Percentiles rank a stretch among this genome's conserved stretches.
These are phyloP conservation scores for Lavandula angustifolia DNA, from an alignment of 257 asterid genomes.

Conservation along the genomic window DNA sequence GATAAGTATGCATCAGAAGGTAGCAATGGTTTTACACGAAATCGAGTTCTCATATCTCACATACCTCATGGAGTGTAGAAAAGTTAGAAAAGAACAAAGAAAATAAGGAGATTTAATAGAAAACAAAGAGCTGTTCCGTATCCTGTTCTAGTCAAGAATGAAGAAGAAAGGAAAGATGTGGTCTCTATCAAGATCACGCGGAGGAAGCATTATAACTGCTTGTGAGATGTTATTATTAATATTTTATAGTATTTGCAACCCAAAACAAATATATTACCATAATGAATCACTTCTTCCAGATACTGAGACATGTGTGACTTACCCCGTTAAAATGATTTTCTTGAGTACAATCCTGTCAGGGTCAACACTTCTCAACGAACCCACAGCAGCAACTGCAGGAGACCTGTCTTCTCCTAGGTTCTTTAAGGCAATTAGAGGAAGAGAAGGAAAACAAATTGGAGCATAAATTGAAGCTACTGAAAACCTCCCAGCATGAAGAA, in stretches of 20 bases:
- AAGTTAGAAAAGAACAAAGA: neutral
- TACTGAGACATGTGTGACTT: conserved; percentile 33
- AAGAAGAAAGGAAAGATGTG: no score
- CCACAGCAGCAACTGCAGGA: conserved; percentile 80
- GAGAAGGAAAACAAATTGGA: conserved; percentile 76
- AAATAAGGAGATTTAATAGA: no score
- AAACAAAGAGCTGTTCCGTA: neutral
- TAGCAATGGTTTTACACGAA: no score
- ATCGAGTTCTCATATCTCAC: neutral
- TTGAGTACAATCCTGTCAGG: conserved; percentile 82
- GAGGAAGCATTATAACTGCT: neutral
- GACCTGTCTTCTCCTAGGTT: conserved; percentile 50
- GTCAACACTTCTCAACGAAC: conserved; percentile 78
- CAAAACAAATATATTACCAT: neutral
- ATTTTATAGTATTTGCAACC: neutral
- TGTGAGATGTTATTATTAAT: neutral
- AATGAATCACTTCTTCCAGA: neutral
- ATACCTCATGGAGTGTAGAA: neutral
- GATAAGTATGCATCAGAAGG: neutral
- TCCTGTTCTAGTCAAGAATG: neutral
- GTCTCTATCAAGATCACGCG: neutral
- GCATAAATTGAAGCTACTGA: conserved; percentile 88
- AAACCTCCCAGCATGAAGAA: conserved; percentile 87
- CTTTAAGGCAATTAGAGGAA: conserved; percentile 80
- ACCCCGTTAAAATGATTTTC: conserved; percentile 94